Evolutionary conservation across 1,139 yeast species (phyloP), one percentile per base, ranked within the genome.

Genomic region (Blastobotrys serpentis): DNA sequence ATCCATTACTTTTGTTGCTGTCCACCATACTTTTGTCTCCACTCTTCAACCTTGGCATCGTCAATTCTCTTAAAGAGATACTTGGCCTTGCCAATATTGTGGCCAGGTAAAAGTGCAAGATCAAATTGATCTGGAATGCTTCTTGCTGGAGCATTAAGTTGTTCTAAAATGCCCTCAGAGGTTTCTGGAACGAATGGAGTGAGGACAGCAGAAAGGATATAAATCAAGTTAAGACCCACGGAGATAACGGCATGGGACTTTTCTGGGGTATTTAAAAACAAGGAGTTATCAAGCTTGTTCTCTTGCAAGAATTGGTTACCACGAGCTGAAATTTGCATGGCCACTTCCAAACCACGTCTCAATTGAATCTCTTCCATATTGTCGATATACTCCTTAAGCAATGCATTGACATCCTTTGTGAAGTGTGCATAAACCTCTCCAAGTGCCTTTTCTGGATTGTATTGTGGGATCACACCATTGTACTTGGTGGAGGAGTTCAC

Each of bases 231-330:
- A 69, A 92, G 75, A 49, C 95, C 98, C 49, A 88, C 86, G 54
- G 86, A 96, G 47, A 92, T 86, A 47, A 92, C 96, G 1, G 96
- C 96, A 64, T 90, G 97, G 16, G 96, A 81, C 64, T 81, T 82
- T 36, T 77, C 86, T 32, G 97, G 96, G 47, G 70, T 68, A 63
- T 87, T 81, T 51, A 81, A 79, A 68, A 82, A 87, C 59, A 90
- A 76, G 22, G 86, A 76, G 75, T 92, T 92, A 70, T 90, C 98
- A 62, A 92, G 78, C 71, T 89, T 90, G 74, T 90, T 89, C 48
- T 90, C 98, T 73, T 92, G 99, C 67, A 92, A 77, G 75, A 90
- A 94, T 68, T 77, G 86, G 70, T 92, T 92, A 69, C 98, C 98
- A 63, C 96, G 82, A 23, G 96, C 81, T 51, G 96, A 86, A 50